Evolutionary conservation across 78 protist genomes (phyloP).

Genomic region (Pigoraptor vietnamica): DNA sequence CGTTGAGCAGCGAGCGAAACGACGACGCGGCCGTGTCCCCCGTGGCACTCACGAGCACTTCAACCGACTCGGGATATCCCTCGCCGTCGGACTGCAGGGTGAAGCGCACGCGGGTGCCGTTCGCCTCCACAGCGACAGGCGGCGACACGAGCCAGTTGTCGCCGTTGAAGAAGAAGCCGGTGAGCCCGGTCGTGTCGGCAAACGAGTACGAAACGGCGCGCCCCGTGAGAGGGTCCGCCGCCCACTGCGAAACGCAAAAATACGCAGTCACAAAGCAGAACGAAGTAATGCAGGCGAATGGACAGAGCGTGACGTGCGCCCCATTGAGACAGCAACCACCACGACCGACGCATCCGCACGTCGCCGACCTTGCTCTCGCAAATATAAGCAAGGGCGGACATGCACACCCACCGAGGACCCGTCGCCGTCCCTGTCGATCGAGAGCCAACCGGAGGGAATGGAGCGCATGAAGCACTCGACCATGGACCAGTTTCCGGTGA

Average conservation of each 20-base stretch:
- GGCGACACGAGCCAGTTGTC: not conserved
- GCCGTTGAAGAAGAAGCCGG: not conserved
- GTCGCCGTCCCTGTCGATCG: not conserved
- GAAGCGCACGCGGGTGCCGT: not conserved
- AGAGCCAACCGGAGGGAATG: not conserved
- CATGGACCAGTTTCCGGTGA: not conserved
- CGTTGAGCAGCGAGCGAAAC: not conserved
- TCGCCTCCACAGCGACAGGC: not conserved
- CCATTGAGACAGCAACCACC: too few species aligned
- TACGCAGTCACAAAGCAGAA: not conserved
- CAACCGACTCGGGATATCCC: not conserved
- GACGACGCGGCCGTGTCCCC: not conserved
- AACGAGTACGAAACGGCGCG: not conserved
- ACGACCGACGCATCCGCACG: too few species aligned
- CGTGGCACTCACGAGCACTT: not conserved
- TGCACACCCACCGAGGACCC: not conserved
- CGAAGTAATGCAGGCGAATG: not conserved
- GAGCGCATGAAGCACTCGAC: not conserved
- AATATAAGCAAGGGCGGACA: not conserved
- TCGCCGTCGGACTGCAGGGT: not conserved
- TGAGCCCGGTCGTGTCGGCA: not conserved
- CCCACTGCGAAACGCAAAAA: not conserved
- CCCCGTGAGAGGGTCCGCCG: not conserved
- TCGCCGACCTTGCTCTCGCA: too few species aligned
- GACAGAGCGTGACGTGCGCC: too few species aligned